phyloP scores from a whole-genome alignment of 129 eudicot species.

The Centrapalus pauciflorus region DNA sequence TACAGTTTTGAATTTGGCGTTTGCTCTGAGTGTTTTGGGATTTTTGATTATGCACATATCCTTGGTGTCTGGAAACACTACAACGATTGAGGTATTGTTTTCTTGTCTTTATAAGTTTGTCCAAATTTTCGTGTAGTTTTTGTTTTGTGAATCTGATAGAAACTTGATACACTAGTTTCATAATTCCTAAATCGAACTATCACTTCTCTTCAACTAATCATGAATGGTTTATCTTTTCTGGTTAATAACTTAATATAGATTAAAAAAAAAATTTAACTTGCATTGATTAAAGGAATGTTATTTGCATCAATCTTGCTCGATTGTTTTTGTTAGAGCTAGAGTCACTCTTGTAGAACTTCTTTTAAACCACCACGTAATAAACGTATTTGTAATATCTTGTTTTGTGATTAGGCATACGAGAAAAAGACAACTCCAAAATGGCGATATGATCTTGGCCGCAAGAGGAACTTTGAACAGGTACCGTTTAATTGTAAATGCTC shows the following conservation, averaged over 20 bases:
- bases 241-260: too few species aligned
- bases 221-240: too few species aligned
- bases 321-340: too few species aligned
- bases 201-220: too few species aligned
- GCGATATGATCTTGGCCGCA: slow-evolving; percentile 95
- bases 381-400: slow-evolving; percentile 3
- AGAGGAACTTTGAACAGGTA: slow-evolving; percentile 94
- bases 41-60: slow-evolving; percentile 91
- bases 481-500: not conserved
- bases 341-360: not conserved
- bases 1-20: slow-evolving; percentile 84
- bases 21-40: slow-evolving; percentile 83
- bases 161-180: too few species aligned
- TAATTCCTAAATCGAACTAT: too few species aligned
- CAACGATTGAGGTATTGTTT: slow-evolving; percentile 81
- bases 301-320: too few species aligned
- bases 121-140: not conserved
- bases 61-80: slow-evolving; percentile 74
- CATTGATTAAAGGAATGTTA: too few species aligned
- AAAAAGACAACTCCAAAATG: slow-evolving; percentile 85
- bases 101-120: not conserved
- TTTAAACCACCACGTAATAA: not conserved
- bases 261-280: too few species aligned
- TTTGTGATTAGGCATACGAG: slow-evolving; percentile 75
- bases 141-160: not conserved